These are phyloP conservation scores for Mycena vitilis DNA, from an alignment of 768 basidiomycete species.

Conservation along the genomic window DNA sequence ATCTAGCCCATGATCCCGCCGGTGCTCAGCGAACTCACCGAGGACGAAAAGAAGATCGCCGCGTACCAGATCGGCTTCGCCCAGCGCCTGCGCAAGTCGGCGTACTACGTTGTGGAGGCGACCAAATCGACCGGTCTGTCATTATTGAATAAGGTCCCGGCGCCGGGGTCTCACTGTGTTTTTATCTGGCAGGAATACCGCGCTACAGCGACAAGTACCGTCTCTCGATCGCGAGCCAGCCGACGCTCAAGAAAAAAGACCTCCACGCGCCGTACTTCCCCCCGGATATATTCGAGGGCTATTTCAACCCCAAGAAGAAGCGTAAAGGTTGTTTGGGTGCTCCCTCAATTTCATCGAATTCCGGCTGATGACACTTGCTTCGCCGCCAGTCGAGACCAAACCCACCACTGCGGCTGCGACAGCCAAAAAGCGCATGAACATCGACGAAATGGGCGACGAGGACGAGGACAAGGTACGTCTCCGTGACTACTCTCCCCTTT, in stretches of 20 bases:
- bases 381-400: slow-evolving; percentile 42
- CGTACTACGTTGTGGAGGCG: slow-evolving; percentile 64
- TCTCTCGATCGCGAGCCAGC: slow-evolving; percentile 67
- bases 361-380: not conserved
- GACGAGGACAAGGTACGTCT: slow-evolving; percentile 65
- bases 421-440: slow-evolving; percentile 60
- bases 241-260: slow-evolving; percentile 75
- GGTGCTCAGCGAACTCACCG: slow-evolving; percentile 72
- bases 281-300: slow-evolving; percentile 76
- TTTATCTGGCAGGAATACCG: slow-evolving; percentile 73
- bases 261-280: slow-evolving; percentile 85
- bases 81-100: slow-evolving; percentile 71
- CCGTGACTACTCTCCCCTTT: no score
- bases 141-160: no score
- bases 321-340: slow-evolving; percentile 56
- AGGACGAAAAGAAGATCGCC: slow-evolving; percentile 73
- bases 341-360: not conserved
- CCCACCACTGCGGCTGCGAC: slow-evolving; percentile 33
- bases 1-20: slow-evolving; percentile 76
- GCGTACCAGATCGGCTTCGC: slow-evolving; percentile 77
- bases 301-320: slow-evolving; percentile 82
- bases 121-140: slow-evolving; percentile 69
- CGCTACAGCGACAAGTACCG: slow-evolving; percentile 90
- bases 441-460: slow-evolving; percentile 77
- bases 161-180: not conserved